Base-by-base conservation (phyloP, 2,329 filamentous ascomycete genomes). In the Fusarium sp. region DNA sequence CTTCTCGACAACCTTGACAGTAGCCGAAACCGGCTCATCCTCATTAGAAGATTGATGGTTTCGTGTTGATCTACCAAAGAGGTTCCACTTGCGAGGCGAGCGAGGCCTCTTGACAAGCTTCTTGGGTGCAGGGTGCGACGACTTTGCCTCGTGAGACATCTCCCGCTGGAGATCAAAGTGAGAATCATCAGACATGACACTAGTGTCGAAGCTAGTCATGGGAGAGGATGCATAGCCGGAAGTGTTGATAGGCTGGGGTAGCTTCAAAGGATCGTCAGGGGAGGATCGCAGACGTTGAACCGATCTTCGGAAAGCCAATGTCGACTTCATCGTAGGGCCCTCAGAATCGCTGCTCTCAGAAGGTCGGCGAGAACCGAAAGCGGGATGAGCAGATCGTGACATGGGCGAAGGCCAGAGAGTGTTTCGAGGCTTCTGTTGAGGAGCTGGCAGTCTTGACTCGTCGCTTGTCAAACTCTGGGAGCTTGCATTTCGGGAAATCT, bases 61-160 rank as follows among this genome's bases (percentile, higher is more conserved):
- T 30, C 87, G 85, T 0, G 64, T 52, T 48, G 85, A 85, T 48
- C 87, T 83, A 50, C 88, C 84, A 69, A 91, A 90, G 14, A 90
- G 76, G 67, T 89, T 90, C 89, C 89, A 91, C 70, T 86, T 89
- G 10, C 85, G 83, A 25, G 88, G 87, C 26, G 86, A 88, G 44
- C 82, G 84, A 2, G 84, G 76, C 55, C 83, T 82, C 75, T 89
- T 90, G 23, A 83, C 81, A 23, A 88, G 77, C 75, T 89, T 90
- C 77, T 85, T 89, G 0, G 85, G 79, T 2, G 74, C 76, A 21
- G 74, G 69, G 23, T 66, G 77, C 4, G 75, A 75, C 61, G 45
- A 26, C 39, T 62, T 69, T 9, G 76, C 74, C 6, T 79, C 79
- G 11, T 74, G 77, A 9, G 77, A 76, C 2, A 75, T 69, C 39